Percentiles rank a stretch among this genome's conserved stretches.
Conservation (phyloP, 768 basidiomycete genomes). For the Scleroderma citrinum region DNA sequence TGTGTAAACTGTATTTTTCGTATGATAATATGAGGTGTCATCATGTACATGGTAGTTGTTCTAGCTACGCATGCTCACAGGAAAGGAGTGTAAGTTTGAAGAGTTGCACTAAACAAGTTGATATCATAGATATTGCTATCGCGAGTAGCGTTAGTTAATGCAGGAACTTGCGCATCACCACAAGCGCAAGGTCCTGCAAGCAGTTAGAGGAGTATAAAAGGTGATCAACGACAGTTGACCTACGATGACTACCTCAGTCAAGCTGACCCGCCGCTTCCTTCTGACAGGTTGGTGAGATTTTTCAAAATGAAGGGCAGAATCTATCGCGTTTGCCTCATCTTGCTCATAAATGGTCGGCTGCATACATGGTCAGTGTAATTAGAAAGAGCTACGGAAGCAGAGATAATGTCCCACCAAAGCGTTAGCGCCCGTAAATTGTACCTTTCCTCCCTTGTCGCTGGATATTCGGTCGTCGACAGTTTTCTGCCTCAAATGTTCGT, state of each 20-base stretch:
- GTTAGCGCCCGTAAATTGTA: neutral
- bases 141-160: neutral
- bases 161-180: constrained; percentile 3
- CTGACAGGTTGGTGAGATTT: neutral
- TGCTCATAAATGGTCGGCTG: constrained; percentile 6
- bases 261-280: constrained; percentile 6
- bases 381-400: neutral
- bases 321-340: constrained; percentile 2
- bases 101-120: neutral
- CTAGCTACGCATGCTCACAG: neutral
- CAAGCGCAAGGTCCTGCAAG: constrained; percentile 3
- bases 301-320: neutral
- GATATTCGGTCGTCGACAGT: constrained; percentile 5
- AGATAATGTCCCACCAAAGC: neutral
- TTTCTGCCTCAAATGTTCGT: neutral
- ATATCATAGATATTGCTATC: neutral
- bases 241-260: constrained; percentile 4
- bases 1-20: no score
- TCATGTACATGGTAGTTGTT: no score
- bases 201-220: neutral
- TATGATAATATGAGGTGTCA: no score
- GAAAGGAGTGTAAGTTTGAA: neutral
- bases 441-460: neutral
- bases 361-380: neutral
- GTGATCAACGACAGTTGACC: neutral